Evolutionary conservation across 768 basidiomycete species (phyloP), one percentile per base, ranked within the genome.

Genomic region (Trichaptum fuscoviolaceum): DNA sequence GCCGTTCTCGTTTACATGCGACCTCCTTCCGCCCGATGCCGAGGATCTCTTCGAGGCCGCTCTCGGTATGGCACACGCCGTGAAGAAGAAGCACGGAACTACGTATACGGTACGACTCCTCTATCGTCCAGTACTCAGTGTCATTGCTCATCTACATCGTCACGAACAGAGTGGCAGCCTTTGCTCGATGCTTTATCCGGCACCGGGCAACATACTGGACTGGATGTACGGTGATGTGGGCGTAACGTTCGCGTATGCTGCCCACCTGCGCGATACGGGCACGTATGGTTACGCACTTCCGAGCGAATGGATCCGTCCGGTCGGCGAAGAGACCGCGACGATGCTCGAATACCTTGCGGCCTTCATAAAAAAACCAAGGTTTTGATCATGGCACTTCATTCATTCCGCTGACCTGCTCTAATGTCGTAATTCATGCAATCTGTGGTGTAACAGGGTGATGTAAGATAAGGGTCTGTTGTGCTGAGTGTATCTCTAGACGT

Each of bases 221-320:
- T 89, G 85, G 80, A 81, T 87, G 74, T 90, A 88, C 74, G 81
- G 80, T 59, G 77, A 77, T 24, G 81, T 79, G 4, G 80, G 82
- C 57, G 81, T 88, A 69, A 85, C 87, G 71, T 90, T 85, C 78
- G 77, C 85, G 2, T 91, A 87, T 71, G 84, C 85, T 1, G 81
- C 84, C 15, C 87, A 90, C 73, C 73, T 92, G 66, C 77, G 89
- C 58, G 90, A 90, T 76, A 87, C 87, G 0, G 90, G 90, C 10
- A 88, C 88, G 90, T 92, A 90, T 70, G 92, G 92, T 3, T 94
- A 92, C 77, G 77, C 89, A 7, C 78, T 94, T 1, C 93, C 93
- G 0, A 77, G 86, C 0, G 77, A 78, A 62, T 87, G 85, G 84
- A 93, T 95, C 69, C 79, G 89, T 7, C 90, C 92, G 0, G 87